phyloP scores from a whole-genome alignment of 1,284 basidiomycete species.

The Serendipita sp. region DNA sequence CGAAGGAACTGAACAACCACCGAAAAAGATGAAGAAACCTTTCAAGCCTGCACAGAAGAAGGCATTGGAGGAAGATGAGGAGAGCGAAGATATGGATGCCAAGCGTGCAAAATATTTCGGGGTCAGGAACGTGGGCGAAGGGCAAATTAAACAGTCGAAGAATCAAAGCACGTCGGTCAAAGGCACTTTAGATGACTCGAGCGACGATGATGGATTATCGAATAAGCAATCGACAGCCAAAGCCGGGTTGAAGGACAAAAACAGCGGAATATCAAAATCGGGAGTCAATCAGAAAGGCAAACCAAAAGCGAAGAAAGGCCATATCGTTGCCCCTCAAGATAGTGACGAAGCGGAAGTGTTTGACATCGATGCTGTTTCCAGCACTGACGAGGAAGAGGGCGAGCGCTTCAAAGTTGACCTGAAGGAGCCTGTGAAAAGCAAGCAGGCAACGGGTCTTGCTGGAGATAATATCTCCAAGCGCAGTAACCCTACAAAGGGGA shows the following conservation, averaged over 20 bases:
- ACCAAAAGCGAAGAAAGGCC: neutral
- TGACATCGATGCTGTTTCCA: neutral
- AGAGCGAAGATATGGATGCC: neutral
- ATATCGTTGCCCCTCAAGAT: neutral
- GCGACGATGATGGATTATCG: neutral
- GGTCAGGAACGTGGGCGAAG: neutral
- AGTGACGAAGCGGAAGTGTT: neutral
- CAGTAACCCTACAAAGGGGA: too few relatives aligned
- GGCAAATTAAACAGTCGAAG: neutral
- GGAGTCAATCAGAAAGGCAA: neutral
- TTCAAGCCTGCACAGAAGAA: neutral
- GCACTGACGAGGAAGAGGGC: neutral
- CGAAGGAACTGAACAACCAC: too few relatives aligned
- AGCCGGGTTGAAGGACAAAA: too few relatives aligned
- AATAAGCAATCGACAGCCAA: neutral
- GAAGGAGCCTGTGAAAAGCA: neutral
- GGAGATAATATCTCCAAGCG: neutral
- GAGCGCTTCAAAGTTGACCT: neutral
- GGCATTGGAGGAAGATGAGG: neutral
- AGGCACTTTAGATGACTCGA: neutral
- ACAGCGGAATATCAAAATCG: neutral
- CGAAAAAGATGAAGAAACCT: too few relatives aligned
- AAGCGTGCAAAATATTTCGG: neutral
- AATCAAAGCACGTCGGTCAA: neutral
- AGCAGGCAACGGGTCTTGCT: neutral